Evolutionary conservation across 2,329 filamentous ascomycete species (phyloP).

Genomic region (Ophiostoma sp.): DNA sequence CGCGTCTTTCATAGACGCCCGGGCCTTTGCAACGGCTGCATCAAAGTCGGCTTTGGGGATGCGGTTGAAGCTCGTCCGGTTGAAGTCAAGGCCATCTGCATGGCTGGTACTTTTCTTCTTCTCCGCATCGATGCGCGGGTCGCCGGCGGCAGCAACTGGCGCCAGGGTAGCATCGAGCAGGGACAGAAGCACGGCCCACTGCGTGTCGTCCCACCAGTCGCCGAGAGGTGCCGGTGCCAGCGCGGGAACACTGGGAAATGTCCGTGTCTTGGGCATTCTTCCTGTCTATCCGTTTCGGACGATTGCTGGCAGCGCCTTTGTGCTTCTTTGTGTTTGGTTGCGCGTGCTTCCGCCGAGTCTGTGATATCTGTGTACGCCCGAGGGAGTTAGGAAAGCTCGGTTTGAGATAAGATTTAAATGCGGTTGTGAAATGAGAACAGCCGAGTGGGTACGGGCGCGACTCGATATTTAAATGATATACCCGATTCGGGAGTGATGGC

Average conservation of each 20-base stretch:
- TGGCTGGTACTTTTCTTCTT: neutral
- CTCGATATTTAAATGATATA: neutral
- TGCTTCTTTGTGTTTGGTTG: neutral
- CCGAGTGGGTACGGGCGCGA: neutral
- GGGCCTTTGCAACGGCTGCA: conserved; percentile 39
- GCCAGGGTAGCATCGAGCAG: conserved; percentile 57
- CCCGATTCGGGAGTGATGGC: neutral
- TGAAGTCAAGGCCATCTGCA: conserved; percentile 26
- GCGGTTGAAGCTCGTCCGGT: conserved; percentile 40
- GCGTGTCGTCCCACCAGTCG: conserved; percentile 42
- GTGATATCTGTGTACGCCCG: neutral
- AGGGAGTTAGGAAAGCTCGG: neutral
- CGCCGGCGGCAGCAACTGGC: conserved; percentile 45
- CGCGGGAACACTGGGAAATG: neutral
- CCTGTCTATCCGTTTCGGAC: neutral
- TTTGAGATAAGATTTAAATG: neutral
- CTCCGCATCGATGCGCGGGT: neutral
- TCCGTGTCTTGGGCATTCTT: neutral
- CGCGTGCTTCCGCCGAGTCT: too few species aligned
- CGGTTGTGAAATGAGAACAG: neutral
- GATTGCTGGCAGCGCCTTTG: neutral
- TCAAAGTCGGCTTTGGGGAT: conserved; percentile 49
- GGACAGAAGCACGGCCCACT: conserved; percentile 52
- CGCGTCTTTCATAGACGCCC: conserved; percentile 36
- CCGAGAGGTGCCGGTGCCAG: conserved; percentile 24